A percentile compares a stretch with the other conserved stretches of the same genome.
Evolutionary conservation across 2,329 filamentous ascomycete genomes (phyloP).

Genomic region (Fusarium poae): DNA sequence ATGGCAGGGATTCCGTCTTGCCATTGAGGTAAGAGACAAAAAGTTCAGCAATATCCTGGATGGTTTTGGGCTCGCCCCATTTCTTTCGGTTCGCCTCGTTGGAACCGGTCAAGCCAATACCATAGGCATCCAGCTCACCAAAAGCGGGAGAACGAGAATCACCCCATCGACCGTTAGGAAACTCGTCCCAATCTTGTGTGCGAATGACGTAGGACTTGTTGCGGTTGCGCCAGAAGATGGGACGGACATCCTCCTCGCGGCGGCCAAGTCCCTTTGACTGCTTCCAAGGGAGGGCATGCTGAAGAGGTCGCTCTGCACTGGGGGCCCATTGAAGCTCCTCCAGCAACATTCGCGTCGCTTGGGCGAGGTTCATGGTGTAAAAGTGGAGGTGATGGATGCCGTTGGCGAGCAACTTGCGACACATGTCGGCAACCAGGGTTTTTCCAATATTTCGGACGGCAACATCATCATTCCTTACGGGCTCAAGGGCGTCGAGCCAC

Average conservation of each 20-base stretch:
- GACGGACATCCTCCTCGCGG: conserved; percentile 93
- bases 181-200: conserved; percentile 99
- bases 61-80: conserved; percentile 86
- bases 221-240: conserved; percentile 98
- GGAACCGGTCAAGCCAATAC: conserved; percentile 91
- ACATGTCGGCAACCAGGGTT: conserved; percentile 88
- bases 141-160: conserved; percentile 97
- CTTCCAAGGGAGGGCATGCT: conserved; percentile 95
- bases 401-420: conserved; percentile 82
- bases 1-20: conserved; percentile 85
- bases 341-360: conserved; percentile 92
- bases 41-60: conserved; percentile 84
- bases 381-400: conserved; percentile 94
- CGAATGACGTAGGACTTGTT: conserved; percentile 95
- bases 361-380: conserved; percentile 99
- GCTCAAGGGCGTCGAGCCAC: conserved; percentile 87
- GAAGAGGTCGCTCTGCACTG: conserved; percentile 79
- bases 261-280: conserved; percentile 91
- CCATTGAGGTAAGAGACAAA: conserved; percentile 89
- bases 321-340: conserved; percentile 90
- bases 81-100: conserved; percentile 96
- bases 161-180: conserved; percentile 98
- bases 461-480: conserved; percentile 96
- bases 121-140: conserved; percentile 93
- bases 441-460: conserved; percentile 92